Evolutionary conservation across 345 rosid species (phyloP).

Genomic region (Salix suchowensis): DNA sequence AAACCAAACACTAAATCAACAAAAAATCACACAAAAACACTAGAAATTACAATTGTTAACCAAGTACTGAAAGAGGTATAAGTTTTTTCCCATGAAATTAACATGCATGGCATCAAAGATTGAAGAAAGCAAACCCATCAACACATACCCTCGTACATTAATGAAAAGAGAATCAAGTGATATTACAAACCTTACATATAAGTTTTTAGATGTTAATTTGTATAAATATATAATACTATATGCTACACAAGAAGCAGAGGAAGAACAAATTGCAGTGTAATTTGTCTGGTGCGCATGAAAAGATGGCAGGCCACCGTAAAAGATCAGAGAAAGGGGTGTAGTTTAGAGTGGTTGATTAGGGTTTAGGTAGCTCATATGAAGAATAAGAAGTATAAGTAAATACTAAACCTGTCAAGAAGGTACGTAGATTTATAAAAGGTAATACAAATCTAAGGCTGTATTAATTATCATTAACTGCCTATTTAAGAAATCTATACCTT

Average conservation of each 20-base stretch:
- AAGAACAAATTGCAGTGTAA: conserved; percentile 4
- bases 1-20: not conserved
- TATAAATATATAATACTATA: conserved; percentile 8
- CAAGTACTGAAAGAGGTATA: not conserved
- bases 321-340: conserved; percentile 7
- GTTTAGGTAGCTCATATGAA: conserved; percentile 49
- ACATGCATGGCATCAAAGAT: not conserved
- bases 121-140: not conserved
- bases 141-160: not conserved
- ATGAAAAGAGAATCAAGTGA: not conserved
- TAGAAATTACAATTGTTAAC: not conserved
- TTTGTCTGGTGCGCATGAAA: conserved; percentile 28
- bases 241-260: conserved; percentile 5
- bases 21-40: not conserved
- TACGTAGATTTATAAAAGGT: not conserved
- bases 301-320: conserved; percentile 19
- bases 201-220: not conserved
- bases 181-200: conserved; percentile 9
- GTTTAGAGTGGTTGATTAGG: conserved; percentile 38
- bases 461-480: not conserved
- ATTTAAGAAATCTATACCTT: not conserved
- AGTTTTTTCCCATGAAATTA: not conserved
- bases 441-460: conserved; percentile 8
- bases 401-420: not conserved
- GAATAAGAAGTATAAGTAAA: conserved; percentile 22